Evolutionary conservation across 441 rosid species (phyloP).

Genomic region (Corymbia citriodora): DNA sequence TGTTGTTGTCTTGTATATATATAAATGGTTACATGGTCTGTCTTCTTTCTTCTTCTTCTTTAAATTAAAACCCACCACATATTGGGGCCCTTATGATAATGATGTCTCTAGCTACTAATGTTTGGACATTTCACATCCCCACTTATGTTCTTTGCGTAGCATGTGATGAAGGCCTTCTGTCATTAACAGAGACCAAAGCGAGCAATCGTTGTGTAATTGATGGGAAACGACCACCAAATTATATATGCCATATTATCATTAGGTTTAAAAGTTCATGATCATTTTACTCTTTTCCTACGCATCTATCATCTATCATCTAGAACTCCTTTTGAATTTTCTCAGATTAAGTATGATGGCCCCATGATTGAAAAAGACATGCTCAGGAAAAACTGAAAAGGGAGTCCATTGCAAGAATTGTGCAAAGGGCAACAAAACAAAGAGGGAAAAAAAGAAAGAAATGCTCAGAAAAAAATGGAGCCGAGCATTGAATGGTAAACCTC

Average conservation of each 20-base stretch:
- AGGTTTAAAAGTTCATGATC: neutral
- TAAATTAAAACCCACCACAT: neutral
- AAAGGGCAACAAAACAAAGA: neutral
- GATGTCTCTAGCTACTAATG: neutral
- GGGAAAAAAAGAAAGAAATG: neutral
- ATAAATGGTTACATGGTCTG: neutral
- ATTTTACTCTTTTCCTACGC: neutral
- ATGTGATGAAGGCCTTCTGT: neutral
- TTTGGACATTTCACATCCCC: neutral
- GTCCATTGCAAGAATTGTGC: neutral
- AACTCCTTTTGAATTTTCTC: neutral
- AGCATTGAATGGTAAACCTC: neutral
- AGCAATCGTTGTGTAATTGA: neutral
- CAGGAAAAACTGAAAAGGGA: neutral
- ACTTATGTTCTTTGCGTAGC: neutral
- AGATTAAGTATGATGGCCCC: neutral
- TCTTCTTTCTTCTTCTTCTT: neutral
- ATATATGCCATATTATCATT: neutral
- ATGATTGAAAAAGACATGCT: neutral
- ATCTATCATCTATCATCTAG: neutral
- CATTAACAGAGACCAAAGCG: neutral
- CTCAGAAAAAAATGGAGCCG: neutral
- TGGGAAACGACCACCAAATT: neutral
- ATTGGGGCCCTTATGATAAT: neutral
- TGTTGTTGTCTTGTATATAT: neutral